Evolutionary conservation across 1,139 yeast genomes (phyloP), one percentile per base, ranked within the genome.

Genomic region (Scheffersomyces lignicola): DNA sequence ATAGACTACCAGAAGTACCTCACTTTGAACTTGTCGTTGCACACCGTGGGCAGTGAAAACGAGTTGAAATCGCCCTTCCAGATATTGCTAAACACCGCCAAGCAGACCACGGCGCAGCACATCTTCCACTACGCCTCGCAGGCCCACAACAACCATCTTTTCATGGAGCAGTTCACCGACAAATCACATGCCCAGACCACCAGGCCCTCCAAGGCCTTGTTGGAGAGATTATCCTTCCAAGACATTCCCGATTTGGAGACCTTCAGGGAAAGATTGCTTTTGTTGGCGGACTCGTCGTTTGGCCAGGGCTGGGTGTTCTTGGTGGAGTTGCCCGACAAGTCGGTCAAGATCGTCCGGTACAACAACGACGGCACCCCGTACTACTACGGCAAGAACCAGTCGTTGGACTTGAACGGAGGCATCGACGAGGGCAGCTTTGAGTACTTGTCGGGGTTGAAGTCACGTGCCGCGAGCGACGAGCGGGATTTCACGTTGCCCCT

Each of bases 361-460:
- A 79, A 85, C 60, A 83, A 87, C 54, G 92, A 94, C 44, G 98
- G 98, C 33, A 79, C 97, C 1, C 97, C 98, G 17, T 87, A 86
- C 57, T 79, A 79, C 49, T 80, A 77, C 55, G 82, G 84, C 27
- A 80, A 90, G 49, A 77, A 82, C 52, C 95, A 88, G 62, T 59
- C 76, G 4, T 61, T 81, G 33, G 97, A 90, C 57, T 68, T 92
- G 51, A 88, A 85, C 58, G 81, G 84, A 10, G 80, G 86, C 9
- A 71, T 84, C 23, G 76, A 73, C 39, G 76, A 76, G 41, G 64
- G 63, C 4, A 80, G 76, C 43, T 79, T 61, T 47, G 69, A 71
- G 29, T 60, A 61, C 36, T 63, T 81, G 48, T 62, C 67, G 29
- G 60, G 66, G 34, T 60, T 80, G 39, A 71, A 73, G 40, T 65